Base-by-base conservation (phyloP, 768 basidiomycete genomes). In the Tricholoma bakamatsutake region DNA sequence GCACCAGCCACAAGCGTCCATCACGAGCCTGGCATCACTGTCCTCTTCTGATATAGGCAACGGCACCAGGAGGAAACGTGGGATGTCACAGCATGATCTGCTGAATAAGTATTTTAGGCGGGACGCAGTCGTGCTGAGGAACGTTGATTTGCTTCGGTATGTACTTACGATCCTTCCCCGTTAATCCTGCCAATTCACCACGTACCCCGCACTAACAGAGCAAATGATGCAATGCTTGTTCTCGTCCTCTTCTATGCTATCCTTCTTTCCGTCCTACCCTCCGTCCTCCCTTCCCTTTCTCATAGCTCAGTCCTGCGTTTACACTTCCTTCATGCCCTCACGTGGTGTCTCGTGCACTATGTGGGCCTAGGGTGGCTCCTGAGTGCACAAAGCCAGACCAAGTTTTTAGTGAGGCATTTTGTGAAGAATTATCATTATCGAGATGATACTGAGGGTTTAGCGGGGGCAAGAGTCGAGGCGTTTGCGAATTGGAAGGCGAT, bases 401-500 rank as follows among this genome's bases (percentile, higher is more conserved):
- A 94, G 69, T 97, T 88, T 74, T 72, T 98, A 37, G 97, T 98
- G 27, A 75, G 93, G 60, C 97, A 99, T 69, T 98, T 89, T 67
- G 71, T 97, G 63, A 93, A 96, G 76, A 85, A 98, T 65, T 99
- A 98, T 65, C 85, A 93, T 63, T 98, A 98, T 69, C 28, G 46
- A 30, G 46, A 48, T n/a, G 80, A 85, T 11, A 75, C 76, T 46
- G 76, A 83, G 56, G 85, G 89, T 54, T 81, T 79, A 13, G 83
- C 84, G 56, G 83, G 85, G 46, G 95, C 96, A 0, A 82, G 94
- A n/a, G 78, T 85, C 37, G 97, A 99, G 66, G 93, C 96, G 0
- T 99, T 98, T 63, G 78, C 81, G 27, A 98, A 97, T 69, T 99
- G 95, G 94, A 98, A 98, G 71, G 78, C 78, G 4, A 78, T 92